phyloP scores from a whole-genome alignment of 2,329 filamentous ascomycete genomes.

The Phyllachora maydis region DNA sequence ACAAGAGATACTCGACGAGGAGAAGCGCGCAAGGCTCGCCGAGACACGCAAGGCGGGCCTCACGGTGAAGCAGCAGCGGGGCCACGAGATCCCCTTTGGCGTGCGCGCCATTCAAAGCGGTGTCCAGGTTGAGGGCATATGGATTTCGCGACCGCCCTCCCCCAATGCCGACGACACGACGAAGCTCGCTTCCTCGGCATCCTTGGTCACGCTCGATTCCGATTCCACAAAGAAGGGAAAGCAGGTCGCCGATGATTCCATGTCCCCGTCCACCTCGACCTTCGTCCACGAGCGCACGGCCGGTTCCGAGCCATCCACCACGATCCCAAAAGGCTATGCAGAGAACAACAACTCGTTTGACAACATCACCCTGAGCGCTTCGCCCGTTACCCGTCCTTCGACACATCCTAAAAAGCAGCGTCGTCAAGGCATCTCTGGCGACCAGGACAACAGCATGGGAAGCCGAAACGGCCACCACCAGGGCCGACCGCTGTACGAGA shows the following conservation, averaged over 20 bases:
- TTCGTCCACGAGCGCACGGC: conserved; percentile 2
- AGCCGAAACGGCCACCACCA: conserved; percentile 7
- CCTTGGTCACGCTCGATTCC: conserved; percentile 4
- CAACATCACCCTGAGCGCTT: conserved; percentile 1
- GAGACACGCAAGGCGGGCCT: conserved; percentile 36
- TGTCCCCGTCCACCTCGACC: conserved; percentile 2
- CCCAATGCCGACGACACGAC: conserved; percentile 9
- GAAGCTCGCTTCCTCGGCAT: conserved; percentile 5
- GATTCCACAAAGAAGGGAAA: conserved; percentile 4
- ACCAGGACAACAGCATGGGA: conserved; percentile 10
- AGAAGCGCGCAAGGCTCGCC: conserved; percentile 31
- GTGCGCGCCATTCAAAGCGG: conserved; percentile 69
- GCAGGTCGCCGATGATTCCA: conserved; percentile 3
- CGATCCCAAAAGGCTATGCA: conserved; percentile 3
- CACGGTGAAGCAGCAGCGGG: conserved; percentile 12
- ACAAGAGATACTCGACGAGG: conserved; percentile 43
- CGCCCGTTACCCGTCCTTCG: conserved; percentile 3
- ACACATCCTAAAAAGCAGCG: too few species aligned
- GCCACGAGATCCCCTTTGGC: conserved; percentile 60
- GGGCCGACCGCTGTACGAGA: conserved; percentile 3
- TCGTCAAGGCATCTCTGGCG: too few species aligned
- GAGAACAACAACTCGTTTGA: conserved; percentile 2
- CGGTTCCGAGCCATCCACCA: conserved; percentile 2
- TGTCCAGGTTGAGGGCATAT: conserved; percentile 69
- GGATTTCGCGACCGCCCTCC: conserved; percentile 37